Evolutionary conservation across 2,329 filamentous ascomycete species (phyloP), one percentile per base, ranked within the genome.

Genomic region (Trichoderma koningii): DNA sequence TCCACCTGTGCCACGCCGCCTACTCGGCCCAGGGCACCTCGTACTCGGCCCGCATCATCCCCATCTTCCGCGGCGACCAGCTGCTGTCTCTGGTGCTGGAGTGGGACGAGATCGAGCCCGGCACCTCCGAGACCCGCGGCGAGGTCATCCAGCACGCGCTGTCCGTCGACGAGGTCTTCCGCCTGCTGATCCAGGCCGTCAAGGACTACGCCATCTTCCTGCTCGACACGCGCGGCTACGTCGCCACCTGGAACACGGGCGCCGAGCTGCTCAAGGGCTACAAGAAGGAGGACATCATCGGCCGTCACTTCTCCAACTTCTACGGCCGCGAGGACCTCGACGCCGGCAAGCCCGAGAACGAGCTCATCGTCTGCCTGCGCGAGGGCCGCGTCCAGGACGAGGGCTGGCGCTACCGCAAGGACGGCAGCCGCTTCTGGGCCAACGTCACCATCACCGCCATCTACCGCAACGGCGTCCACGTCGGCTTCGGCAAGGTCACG

Each of bases 171-270:
- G 83, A 86, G 69, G 81, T 81, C 5, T 87, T 87, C 71, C 83
- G 83, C n/a, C 83, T 87, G 45, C 76, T 89, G 38, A 79, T 88
- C 42, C 82, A 88, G 67, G 84, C 82, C 0, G 83, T 87, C 69
- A 85, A 83, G 73, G 84, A 87, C 67, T 87, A 87, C 69, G 85
- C 85, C 65, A 88, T 88, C 66, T 89, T 87, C 70, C 83, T 87
- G 76, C 78, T 87, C 30, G 84, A 87, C 60, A 79, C 82, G 0
- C 73, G 76, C 3, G 85, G 85, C n/a, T 76, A 81, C 68, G 80
- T 87, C 17, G 79, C 79, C 1, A 86, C 84, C 0, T 87, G 85
- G 85, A 87, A 87, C 68, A 76, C 78, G 0, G 85, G 84, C 2
- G 85, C 85, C 0, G 76, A 82, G 57, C 73, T 83, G 14, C 78